Conservation (phyloP, 2,329 filamentous ascomycete species). For the Lecanicillium sp. region DNA sequence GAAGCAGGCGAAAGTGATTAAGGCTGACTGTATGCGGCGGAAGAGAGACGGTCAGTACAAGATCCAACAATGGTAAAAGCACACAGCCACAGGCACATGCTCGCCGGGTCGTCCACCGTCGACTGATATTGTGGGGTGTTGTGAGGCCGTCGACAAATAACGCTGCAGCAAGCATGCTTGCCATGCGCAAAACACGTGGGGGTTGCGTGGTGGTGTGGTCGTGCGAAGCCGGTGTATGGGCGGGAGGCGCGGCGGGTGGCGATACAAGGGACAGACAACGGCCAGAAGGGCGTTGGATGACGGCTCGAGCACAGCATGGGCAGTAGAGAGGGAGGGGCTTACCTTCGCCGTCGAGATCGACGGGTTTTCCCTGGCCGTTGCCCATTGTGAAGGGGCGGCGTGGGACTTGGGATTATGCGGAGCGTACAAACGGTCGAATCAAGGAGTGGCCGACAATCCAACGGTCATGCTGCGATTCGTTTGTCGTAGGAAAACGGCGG, state of each 20-base stretch:
- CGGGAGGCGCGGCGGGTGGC: slow-evolving; percentile 12
- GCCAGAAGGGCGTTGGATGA: too few relatives aligned
- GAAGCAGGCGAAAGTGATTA: slow-evolving; percentile 90
- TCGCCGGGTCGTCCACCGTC: neutral
- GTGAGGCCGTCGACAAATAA: neutral
- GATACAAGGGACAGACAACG: slow-evolving; percentile 7
- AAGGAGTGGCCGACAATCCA: too few relatives aligned
- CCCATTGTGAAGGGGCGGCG: slow-evolving; percentile 55
- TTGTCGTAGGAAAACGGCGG: too few relatives aligned
- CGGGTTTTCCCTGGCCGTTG: slow-evolving; percentile 89
- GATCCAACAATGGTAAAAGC: too few relatives aligned
- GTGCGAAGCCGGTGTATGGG: too few relatives aligned
- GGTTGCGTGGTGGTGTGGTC: slow-evolving; percentile 2
- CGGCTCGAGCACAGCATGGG: slow-evolving; percentile 3
- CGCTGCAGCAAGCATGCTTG: slow-evolving; percentile 6
- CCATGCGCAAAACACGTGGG: slow-evolving; percentile 17
- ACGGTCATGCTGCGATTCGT: too few relatives aligned
- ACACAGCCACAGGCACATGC: neutral
- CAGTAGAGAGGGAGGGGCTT: slow-evolving; percentile 17
- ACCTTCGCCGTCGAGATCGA: slow-evolving; percentile 92
- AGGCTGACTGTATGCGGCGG: slow-evolving; percentile 63
- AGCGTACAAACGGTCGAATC: too few relatives aligned
- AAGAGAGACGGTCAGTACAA: neutral
- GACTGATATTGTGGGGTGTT: too few relatives aligned
- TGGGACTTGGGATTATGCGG: neutral